Percentiles rank a stretch among this genome's conserved stretches.
These are phyloP conservation scores for Populus pruinosa DNA, from an alignment of 345 rosid species.

Conservation along the genomic window DNA sequence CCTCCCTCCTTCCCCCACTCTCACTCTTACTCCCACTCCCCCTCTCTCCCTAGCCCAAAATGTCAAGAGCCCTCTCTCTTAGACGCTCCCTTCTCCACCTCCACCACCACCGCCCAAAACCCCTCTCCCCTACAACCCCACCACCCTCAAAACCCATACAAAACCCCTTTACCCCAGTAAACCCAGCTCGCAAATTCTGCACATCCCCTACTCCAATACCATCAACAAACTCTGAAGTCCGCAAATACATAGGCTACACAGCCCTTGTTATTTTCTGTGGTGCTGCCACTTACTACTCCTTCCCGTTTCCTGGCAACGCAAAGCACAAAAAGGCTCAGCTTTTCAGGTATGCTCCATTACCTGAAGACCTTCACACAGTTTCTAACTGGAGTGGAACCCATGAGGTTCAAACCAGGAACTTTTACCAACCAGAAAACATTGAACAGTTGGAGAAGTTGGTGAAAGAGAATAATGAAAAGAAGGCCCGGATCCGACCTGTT, in stretches of 20 bases:
- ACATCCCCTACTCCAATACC: constrained; percentile 41
- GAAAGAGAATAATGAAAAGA: constrained; percentile 54
- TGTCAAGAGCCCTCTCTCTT: constrained; percentile 52
- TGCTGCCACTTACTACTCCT: constrained; percentile 84
- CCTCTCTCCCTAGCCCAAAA: constrained; percentile 2
- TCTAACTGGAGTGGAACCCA: constrained; percentile 98
- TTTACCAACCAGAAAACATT: constrained; percentile 77
- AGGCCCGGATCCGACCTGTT: constrained; percentile 69
- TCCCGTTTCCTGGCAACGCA: constrained; percentile 70
- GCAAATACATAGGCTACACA: constrained; percentile 76
- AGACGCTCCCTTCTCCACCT: constrained; percentile 38
- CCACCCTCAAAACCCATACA: constrained; percentile 16
- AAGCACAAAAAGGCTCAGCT: constrained; percentile 88
- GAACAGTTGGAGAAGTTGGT: constrained; percentile 65
- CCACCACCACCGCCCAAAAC: not conserved
- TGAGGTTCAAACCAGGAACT: constrained; percentile 89
- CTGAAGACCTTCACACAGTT: constrained; percentile 90
- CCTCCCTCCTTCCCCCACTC: too few species aligned
- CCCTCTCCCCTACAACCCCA: constrained; percentile 21
- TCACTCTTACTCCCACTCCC: not conserved
- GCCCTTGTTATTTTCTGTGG: constrained; percentile 79
- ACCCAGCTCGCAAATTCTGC: constrained; percentile 37
- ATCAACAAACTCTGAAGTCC: constrained; percentile 61
- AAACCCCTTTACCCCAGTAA: constrained; percentile 13
- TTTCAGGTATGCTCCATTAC: constrained; percentile 87